Percentiles rank a stretch among this genome's conserved stretches.
Evolutionary conservation across 352 stramenopile species (phyloP).

Genomic region (Globisporangium barbulae): DNA sequence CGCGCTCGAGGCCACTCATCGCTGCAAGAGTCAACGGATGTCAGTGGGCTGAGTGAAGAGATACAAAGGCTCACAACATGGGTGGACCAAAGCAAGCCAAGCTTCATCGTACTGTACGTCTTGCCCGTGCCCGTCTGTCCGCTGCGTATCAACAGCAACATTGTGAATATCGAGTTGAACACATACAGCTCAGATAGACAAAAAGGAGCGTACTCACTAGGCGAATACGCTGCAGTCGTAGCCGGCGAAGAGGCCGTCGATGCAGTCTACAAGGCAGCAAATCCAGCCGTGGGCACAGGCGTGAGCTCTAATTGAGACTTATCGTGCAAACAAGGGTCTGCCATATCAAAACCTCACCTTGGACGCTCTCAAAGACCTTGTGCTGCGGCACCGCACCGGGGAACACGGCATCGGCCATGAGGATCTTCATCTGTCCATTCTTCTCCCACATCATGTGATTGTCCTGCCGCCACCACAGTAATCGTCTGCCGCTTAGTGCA

Average conservation of each 20-base stretch:
- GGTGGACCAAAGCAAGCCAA: background rate
- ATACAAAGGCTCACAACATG: background rate
- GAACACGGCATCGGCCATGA: slow-evolving; percentile 57
- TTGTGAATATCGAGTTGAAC: slow-evolving; percentile 2
- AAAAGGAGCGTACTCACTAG: slow-evolving; percentile 34
- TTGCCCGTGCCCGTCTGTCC: slow-evolving; percentile 70
- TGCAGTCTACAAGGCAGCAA: slow-evolving; percentile 34
- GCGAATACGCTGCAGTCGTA: slow-evolving; percentile 75
- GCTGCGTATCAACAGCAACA: slow-evolving; percentile 22
- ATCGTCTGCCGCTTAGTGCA: background rate
- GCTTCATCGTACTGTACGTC: slow-evolving; percentile 40
- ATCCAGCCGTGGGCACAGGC: background rate
- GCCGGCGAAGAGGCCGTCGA: slow-evolving; percentile 53
- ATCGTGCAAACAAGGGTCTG: background rate
- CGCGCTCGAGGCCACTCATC: slow-evolving; percentile 55
- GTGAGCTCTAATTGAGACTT: too few relatives aligned
- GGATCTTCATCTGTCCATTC: slow-evolving; percentile 55
- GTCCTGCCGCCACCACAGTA: slow-evolving; percentile 18
- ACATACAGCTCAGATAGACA: background rate
- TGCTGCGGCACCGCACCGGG: slow-evolving; percentile 31
- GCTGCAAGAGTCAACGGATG: slow-evolving; percentile 19
- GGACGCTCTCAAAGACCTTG: slow-evolving; percentile 46
- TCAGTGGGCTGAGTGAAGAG: background rate
- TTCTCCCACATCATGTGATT: slow-evolving; percentile 62
- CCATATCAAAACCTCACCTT: slow-evolving; percentile 27